Base-by-base conservation (phyloP, 768 basidiomycete genomes). In the Termitomyces sp. region DNA sequence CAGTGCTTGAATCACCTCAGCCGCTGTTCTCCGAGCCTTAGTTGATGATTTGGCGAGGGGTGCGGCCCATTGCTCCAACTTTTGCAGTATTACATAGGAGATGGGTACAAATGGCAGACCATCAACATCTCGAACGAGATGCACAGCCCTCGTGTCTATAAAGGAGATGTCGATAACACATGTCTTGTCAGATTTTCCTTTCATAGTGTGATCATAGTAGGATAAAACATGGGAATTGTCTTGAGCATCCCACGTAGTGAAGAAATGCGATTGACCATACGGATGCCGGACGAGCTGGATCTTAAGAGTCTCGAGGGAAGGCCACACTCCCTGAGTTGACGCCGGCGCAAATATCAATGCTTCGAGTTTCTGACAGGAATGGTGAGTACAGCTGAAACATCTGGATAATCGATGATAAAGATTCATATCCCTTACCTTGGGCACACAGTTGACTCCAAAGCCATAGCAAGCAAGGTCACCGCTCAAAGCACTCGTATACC, bases 101-200 rank as follows among this genome's bases (percentile, higher is more conserved):
- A 51, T 51, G 24, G 50, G 50, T 27, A 51, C 50, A 18, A 51
- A 51, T 39, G 50, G 50, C 50, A 51, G 24, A 27, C 36, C 50
- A 26, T 51, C 12, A n/a, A 39, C 18, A 26, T 51, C 36, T 27
- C 36, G 36, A 39, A 51, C 26, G 36, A 39, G 36, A 39, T 51
- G 50, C 1, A 36, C 26, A n/a, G 50, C 50, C 27, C 10, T 27
- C 26, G 50, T 27, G 36, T 27, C 10, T 39, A 51, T 51, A 39
- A 27, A 51, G 2, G 36, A 51, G 26, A 51, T 39, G 9, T 51
- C 18, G n/a, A 51, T 27, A 12, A 39, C 16, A 36, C 50, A 39
- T 26, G 26, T 51, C 50, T 51, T 51, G 18, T 51, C 36, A 18
- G 16, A 37, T 27, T 51, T 37, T n/a, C 36, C 49, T 51, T 51